Conservation (phyloP, 2,329 filamentous ascomycete genomes). For the Exophiala viscosa region DNA sequence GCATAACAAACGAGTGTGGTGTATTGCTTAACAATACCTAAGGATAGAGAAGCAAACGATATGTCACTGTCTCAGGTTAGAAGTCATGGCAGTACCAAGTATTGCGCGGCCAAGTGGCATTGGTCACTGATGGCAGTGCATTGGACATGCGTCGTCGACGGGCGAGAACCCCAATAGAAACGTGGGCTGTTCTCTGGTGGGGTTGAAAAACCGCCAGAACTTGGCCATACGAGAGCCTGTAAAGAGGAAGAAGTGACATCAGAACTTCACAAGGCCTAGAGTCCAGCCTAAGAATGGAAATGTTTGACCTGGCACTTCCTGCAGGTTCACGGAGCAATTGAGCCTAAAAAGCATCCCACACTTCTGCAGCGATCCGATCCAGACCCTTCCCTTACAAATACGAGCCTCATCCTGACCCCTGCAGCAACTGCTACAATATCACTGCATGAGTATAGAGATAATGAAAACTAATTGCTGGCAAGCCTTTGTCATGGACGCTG, state of each 20-base stretch:
- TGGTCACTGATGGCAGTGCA: conserved; percentile 13
- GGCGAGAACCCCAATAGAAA: background rate
- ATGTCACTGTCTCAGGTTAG: conserved; percentile 7
- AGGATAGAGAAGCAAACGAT: background rate
- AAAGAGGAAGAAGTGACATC: background rate
- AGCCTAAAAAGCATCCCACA: too few species aligned
- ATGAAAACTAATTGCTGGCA: too few species aligned
- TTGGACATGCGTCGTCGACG: background rate
- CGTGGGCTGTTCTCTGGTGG: background rate
- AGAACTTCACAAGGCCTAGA: background rate
- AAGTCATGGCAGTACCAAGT: background rate
- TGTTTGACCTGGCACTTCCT: too few species aligned
- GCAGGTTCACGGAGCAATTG: too few species aligned
- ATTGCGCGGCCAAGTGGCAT: background rate
- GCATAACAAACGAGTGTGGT: background rate
- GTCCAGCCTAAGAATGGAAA: too few species aligned
- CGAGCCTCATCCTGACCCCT: too few species aligned
- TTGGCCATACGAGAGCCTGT: background rate
- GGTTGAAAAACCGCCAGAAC: background rate
- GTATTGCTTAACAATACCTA: background rate
- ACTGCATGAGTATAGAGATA: too few species aligned
- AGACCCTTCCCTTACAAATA: too few species aligned
- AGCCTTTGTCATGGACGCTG: too few species aligned
- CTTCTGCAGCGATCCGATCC: too few species aligned
- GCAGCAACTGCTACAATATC: too few species aligned